A percentile compares a stretch with the other conserved stretches of the same genome.
Conservation (phyloP, 1,284 basidiomycete species). For the Cryptococcus sp. region DNA sequence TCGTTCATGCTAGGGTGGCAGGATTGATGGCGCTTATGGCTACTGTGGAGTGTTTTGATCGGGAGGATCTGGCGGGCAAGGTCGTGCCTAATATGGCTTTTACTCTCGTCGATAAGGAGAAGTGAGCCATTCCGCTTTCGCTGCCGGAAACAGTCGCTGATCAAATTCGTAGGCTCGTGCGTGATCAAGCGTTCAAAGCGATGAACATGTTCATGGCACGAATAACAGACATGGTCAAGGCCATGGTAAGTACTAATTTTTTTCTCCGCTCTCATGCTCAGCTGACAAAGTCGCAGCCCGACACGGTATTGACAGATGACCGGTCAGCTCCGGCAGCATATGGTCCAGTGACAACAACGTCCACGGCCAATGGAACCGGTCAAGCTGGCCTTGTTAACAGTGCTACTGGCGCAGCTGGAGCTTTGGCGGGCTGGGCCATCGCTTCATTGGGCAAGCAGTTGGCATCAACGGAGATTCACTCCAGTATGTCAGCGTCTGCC, state of each 20-base stretch:
- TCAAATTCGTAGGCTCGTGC: constrained; percentile 64
- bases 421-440: constrained; percentile 91
- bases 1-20: constrained; percentile 90
- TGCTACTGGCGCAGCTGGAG: constrained; percentile 84
- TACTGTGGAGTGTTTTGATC: constrained; percentile 84
- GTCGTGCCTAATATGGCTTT: constrained; percentile 83
- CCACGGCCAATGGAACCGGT: constrained; percentile 47
- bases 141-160: constrained; percentile 8
- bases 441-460: constrained; percentile 81
- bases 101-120: constrained; percentile 83
- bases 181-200: constrained; percentile 92
- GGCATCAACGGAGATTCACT: constrained; percentile 69
- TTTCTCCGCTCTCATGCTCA: not conserved
- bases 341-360: constrained; percentile 49
- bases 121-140: constrained; percentile 58
- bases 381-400: constrained; percentile 70
- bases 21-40: constrained; percentile 97
- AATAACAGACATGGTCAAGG: constrained; percentile 73
- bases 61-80: constrained; percentile 82
- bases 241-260: constrained; percentile 63
- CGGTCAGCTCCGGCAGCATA: constrained; percentile 31
- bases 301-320: constrained; percentile 59
- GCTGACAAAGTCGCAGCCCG: constrained; percentile 61
- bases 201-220: constrained; percentile 81
- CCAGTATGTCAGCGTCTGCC: constrained; percentile 57